These are phyloP conservation scores for Tubosaeta brunneosetosa DNA, from an alignment of 768 basidiomycete species.

Conservation along the genomic window DNA sequence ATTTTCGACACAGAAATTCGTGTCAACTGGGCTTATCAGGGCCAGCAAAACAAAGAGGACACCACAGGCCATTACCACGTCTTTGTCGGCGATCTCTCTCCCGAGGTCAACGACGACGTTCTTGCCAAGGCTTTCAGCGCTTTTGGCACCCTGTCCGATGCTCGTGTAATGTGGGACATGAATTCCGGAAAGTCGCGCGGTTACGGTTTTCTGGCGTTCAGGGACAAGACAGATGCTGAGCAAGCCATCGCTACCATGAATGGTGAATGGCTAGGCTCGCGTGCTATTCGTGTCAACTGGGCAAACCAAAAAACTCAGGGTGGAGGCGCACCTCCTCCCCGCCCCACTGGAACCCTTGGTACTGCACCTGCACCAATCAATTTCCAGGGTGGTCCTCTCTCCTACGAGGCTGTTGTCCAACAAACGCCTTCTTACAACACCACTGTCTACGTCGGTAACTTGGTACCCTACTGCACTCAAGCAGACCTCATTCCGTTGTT, in stretches of 20 bases:
- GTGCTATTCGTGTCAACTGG: conserved; percentile 99
- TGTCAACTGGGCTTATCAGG: conserved; percentile 99
- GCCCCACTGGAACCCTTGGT: conserved; percentile 44
- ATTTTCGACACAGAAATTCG: conserved; percentile 99
- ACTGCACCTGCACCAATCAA: conserved; percentile 85
- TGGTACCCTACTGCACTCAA: conserved; percentile 95
- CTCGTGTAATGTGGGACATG: conserved; percentile 99
- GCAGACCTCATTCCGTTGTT: conserved; percentile 97
- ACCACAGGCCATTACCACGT: conserved; percentile 97
- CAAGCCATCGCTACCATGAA: conserved; percentile 99
- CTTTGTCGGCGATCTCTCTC: conserved; percentile 99
- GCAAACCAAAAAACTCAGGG: conserved; percentile 98
- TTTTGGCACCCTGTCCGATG: conserved; percentile 95
- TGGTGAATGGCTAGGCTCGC: conserved; percentile 97
- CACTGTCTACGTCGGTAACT: conserved; percentile 97
- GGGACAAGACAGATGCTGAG: conserved; percentile 98
- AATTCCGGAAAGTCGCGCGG: conserved; percentile 98
- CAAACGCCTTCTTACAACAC: conserved; percentile 94
- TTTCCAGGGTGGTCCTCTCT: conserved; percentile 83
- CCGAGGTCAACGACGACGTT: conserved; percentile 97
- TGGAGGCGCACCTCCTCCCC: conserved; percentile 33
- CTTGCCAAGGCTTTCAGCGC: conserved; percentile 95
- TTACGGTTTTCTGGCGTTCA: conserved; percentile 97
- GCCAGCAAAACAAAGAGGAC: conserved; percentile 97
- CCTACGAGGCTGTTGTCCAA: conserved; percentile 88